These are phyloP conservation scores for Yamagishiella unicocca DNA, from an alignment of 139 green algal genomes.

Conservation along the genomic window DNA sequence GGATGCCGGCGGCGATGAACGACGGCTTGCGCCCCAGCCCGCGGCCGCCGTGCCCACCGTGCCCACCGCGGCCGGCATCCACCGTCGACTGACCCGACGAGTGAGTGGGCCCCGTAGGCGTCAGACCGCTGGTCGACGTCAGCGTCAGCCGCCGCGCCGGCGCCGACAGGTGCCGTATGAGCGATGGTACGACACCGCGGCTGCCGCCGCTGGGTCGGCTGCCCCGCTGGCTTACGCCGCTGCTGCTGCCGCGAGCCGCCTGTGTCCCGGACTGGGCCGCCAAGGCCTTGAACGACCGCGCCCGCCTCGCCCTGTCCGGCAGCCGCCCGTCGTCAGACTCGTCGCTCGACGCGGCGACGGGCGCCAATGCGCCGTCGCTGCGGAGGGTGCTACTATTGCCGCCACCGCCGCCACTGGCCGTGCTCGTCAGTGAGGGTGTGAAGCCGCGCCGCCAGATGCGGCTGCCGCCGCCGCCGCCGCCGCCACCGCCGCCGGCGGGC, in stretches of 20 bases:
- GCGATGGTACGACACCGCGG: not conserved
- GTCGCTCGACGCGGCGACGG: not conserved
- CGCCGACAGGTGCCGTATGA: conserved; percentile 22
- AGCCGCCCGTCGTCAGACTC: not conserved
- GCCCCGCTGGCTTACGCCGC: not conserved
- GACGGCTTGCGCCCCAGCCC: not conserved
- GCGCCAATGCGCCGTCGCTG: not conserved
- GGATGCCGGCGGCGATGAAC: not conserved
- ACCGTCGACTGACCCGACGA: not conserved
- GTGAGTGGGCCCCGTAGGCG: not conserved
- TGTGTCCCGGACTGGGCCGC: not conserved
- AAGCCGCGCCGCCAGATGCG: not conserved
- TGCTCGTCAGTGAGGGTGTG: not conserved
- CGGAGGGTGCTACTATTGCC: not conserved
- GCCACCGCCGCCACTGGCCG: not conserved
- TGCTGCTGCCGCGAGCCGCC: not conserved
- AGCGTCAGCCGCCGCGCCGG: not conserved
- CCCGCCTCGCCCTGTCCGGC: not conserved
- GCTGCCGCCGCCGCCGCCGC: conserved; percentile 7
- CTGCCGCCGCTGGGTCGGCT: not conserved
- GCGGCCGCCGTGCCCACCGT: not conserved
- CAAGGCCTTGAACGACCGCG: not conserved
- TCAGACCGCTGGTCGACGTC: conserved; percentile 3
- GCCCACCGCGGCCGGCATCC: not conserved
- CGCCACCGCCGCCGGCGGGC: not conserved